Evolutionary conservation across 225 moss, liverwort and hornwort species (phyloP), one percentile per base, ranked within the genome.

Genomic region (Polytrichum commune): DNA sequence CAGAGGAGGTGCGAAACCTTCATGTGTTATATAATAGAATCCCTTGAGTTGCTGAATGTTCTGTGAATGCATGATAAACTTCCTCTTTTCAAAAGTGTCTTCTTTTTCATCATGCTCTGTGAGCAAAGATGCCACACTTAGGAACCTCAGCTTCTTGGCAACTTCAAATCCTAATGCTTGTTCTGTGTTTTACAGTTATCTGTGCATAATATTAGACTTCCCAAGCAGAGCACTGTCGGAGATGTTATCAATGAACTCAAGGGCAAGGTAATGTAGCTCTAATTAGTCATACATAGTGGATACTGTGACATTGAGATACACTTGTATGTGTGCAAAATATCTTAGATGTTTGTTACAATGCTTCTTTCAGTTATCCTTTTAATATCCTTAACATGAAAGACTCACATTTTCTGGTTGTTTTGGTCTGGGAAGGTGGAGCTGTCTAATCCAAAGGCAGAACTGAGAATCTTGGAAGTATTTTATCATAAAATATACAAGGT

Each of bases 211-310:
- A 79, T 84, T 64, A 70, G 84, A 68, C 83, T 91, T 55, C 86
- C 89, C 7, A 91, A 88, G 70, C 91, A 84, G 79, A 84, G 89
- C 67, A 87, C 85, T 66, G 91, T 93, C 63, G 85, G 82, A 68
- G 93, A 93, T 73, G 89, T 84, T 27, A 84, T 93, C 20, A 81
- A 82, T 71, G 82, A 91, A 69, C 81, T 93, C 5, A 86, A 83
- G 79, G 82, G 79, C 30, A 83, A 84, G 85, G 91, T 93, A 69
- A 2, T 5, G 16, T 30, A 20, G 0, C 24, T 24, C 22, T 58
- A 1, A 9, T n/a, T 10, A 69, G 62, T 8, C 53, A 53, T 66
- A 30, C 24, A 62, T 60, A 66, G 23, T 5, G n/a, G 24, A 46
- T 55, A 7, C 7, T 38, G 20, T 29, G 16, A 46, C 46, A 46